Conservation (phyloP, 140 eudicot species). For the Flaveria floridana region DNA sequence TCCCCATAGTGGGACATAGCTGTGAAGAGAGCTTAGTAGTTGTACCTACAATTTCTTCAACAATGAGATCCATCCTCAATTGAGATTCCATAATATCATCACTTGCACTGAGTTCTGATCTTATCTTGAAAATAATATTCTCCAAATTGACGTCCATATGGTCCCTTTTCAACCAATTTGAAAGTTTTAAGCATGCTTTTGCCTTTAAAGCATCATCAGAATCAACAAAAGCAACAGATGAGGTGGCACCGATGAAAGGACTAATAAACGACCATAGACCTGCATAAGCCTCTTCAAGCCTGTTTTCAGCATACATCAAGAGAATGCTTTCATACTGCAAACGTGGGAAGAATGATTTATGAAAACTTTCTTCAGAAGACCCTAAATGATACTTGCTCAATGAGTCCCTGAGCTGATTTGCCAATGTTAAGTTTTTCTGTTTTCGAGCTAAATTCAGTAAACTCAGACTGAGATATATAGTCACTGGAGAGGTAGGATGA, state of each 20-base stretch:
- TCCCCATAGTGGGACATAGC: slow-evolving; percentile 84
- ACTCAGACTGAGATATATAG: slow-evolving; percentile 69
- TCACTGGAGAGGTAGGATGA: slow-evolving; percentile 56
- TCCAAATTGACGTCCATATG: slow-evolving; percentile 44
- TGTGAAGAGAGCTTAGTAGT: slow-evolving; percentile 60
- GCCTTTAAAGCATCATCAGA: slow-evolving; percentile 58
- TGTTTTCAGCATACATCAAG: slow-evolving; percentile 79
- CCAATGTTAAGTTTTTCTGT: slow-evolving; percentile 74
- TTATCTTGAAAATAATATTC: slow-evolving; percentile 51
- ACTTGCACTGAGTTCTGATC: slow-evolving; percentile 45
- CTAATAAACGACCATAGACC: slow-evolving; percentile 81
- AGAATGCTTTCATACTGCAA: slow-evolving; percentile 73
- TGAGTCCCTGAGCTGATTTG: slow-evolving; percentile 62
- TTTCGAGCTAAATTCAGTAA: slow-evolving; percentile 77
- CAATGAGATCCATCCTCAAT: slow-evolving; percentile 35
- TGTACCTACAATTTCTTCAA: slow-evolving; percentile 82
- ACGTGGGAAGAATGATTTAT: slow-evolving; percentile 42
- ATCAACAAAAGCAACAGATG: slow-evolving; percentile 39
- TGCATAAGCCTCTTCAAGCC: slow-evolving; percentile 65
- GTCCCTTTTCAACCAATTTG: slow-evolving; percentile 73
- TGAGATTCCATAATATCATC: slow-evolving; percentile 38
- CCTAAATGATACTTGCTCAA: slow-evolving; percentile 47
- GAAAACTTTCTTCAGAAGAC: slow-evolving; percentile 51
- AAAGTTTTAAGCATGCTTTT: slow-evolving; percentile 86
- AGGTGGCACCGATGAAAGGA: slow-evolving; percentile 49